Evolutionary conservation across 2,329 filamentous ascomycete genomes (phyloP), one percentile per base, ranked within the genome.

Genomic region (Sporothrix curviconia): DNA sequence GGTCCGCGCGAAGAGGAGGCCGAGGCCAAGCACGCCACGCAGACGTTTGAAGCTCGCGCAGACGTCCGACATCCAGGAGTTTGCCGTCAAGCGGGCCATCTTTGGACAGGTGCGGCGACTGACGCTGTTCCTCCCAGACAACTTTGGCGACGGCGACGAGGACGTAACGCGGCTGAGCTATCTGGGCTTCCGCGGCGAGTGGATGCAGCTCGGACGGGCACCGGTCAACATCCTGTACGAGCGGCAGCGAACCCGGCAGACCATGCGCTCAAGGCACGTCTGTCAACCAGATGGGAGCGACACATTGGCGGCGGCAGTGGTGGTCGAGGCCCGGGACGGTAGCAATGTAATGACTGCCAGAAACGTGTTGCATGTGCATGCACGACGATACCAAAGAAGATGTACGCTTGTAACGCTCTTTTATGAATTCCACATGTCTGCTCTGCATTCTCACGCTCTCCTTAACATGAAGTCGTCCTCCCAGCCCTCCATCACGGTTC

Each of bases 401-500:
- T 40, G 19, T 30, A n/a, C 36, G 15, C 28, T 28, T 50, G 19
- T 37, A 37, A 37, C 32, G 47, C 32, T 50, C n/a, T 36, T 24
- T 50, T 25, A 50, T 50, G 32, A 36, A 50, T 50, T 25, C 6
- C 36, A 12, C 14, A 25, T 7, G n/a, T n/a, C 25, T 42, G n/a
- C 8, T 17, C 19, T 43, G 8, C 25, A 9, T 24, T 24, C 19
- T 14, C 19, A 14, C 3, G 9, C 40, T 5, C 37, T 22, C 22
- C 56, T 80, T n/a, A n/a, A 92, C 90, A 96, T 95, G 68, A 99
- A 99, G 68, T 99, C 92, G 59, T 96, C 92, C 67, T 90, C 81
- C 75, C 89, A 92, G 69, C 89, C 78, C 59, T 84, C 82, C n/a
- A 61, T 81, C 79, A 14, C 90, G 82, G 67, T 96, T 85, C 72